phyloP scores from a whole-genome alignment of 2,329 filamentous ascomycete species.

The Monosporascus sp. region DNA sequence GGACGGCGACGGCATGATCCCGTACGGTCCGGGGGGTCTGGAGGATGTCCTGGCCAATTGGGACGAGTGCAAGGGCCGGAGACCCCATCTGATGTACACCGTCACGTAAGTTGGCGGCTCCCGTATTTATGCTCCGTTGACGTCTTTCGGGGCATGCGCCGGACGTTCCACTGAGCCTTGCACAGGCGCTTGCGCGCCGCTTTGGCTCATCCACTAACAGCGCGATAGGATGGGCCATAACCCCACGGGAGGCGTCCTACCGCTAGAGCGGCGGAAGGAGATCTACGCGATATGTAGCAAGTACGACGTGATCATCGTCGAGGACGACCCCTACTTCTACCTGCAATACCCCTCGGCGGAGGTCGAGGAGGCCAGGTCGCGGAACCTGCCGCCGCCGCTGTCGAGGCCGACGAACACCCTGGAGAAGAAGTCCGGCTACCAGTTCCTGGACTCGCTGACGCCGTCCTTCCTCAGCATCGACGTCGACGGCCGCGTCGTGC shows the following conservation, averaged over 20 bases:
- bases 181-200: too few relatives aligned
- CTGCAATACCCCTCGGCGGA: conserved; percentile 77
- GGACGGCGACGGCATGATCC: conserved; percentile 76
- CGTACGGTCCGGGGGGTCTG: conserved; percentile 66
- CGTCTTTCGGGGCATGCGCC: too few relatives aligned
- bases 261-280: conserved; percentile 66
- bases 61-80: conserved; percentile 67
- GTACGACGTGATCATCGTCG: conserved; percentile 85
- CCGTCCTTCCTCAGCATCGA: conserved; percentile 81
- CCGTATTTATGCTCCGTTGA: too few relatives aligned
- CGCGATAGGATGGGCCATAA: conserved; percentile 73
- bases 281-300: conserved; percentile 76
- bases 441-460: conserved; percentile 76
- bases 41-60: conserved; percentile 76
- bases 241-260: conserved; percentile 72
- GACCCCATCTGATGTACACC: conserved; percentile 83
- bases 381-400: conserved; percentile 29
- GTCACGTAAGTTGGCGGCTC: conserved; percentile 61
- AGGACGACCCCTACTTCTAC: conserved; percentile 96
- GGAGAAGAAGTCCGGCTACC: conserved; percentile 54
- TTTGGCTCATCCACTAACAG: neutral
- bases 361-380: conserved; percentile 43
- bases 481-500: conserved; percentile 78
- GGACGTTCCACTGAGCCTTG: too few relatives aligned
- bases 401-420: conserved; percentile 24